Evolutionary conservation across 148 eudicot genomes (phyloP), one percentile per base, ranked within the genome.

Genomic region (Rhododendron ovatum): DNA sequence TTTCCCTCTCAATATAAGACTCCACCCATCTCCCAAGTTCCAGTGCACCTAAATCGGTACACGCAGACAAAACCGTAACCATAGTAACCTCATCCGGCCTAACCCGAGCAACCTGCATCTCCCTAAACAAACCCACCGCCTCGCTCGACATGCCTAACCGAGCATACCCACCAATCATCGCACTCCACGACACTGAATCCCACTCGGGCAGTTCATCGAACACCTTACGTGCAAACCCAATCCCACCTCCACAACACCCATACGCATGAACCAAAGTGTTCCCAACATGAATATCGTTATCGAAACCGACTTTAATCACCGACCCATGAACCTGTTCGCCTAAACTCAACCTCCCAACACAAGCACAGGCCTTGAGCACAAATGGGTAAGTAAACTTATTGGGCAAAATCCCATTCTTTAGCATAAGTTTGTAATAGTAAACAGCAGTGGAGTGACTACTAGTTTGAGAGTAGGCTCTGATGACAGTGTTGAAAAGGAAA

Each of bases 191-290:
- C 18, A 94, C 92, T 1, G 91, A 84, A 86, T 88, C 91, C 20
- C 73, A 37, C n/a, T 89, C 80, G 43, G 91, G 77, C 96, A 93
- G 93, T 92, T 91, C 91, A 88, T 93, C 97, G 10, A 94, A 94
- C 93, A 93, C 74, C 86, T 83, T 87, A 33, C 91, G 88, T 0
- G 89, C 98, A 85, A 80, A 78, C 86, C 53, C 87, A 82, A 90
- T 24, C 48, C 92, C 92, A 7, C 89, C 88, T 30, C 50, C 83
- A 76, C 94, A 87, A 50, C 94, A 81, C 2, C 92, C 89, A 59
- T 93, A 94, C 94, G 92, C 91, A 80, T 91, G 93, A 84, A 94
- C 88, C 94, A 92, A 82, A 24, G 95, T 89, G 85, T 94, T 94
- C 76, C 53, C 75, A 73, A 93, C 94, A 87, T 93, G 93, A 50